A percentile compares a stretch with the other conserved stretches of the same genome.
Conservation (phyloP, 2,329 filamentous ascomycete genomes). For the Paraphaeosphaeria minitans region DNA sequence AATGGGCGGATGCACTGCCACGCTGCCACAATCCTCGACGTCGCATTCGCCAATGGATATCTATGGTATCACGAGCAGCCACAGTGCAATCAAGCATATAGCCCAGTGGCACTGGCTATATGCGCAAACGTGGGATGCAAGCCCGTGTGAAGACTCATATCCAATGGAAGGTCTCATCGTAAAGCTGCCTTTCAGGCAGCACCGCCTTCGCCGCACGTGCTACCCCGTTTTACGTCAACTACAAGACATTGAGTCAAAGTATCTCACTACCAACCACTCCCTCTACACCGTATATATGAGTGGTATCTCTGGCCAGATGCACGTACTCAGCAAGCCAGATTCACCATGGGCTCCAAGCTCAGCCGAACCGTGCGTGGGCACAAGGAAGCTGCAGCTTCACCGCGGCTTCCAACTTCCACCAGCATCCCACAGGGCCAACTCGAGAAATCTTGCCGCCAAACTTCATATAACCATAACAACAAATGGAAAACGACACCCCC, state of each 20-base stretch:
- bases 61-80: not conserved
- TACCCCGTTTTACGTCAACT: conserved; percentile 26
- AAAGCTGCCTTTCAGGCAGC: conserved; percentile 38
- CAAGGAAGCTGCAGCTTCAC: conserved; percentile 25
- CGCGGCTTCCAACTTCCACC: conserved; percentile 14
- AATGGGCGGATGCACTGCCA: not conserved
- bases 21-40: not conserved
- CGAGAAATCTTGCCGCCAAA: conserved; percentile 18
- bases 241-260: conserved; percentile 25
- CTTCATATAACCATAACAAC: not conserved
- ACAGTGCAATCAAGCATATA: not conserved
- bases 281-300: conserved; percentile 11
- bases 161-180: conserved; percentile 25
- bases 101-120: not conserved
- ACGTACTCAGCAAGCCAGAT: not conserved
- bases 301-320: not conserved
- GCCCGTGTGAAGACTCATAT: not conserved
- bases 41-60: not conserved
- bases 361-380: conserved; percentile 28
- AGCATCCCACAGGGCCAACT: conserved; percentile 14
- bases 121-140: conserved; percentile 8
- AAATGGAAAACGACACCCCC: conserved; percentile 3
- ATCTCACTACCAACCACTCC: not conserved
- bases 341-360: conserved; percentile 35
- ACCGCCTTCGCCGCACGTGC: conserved; percentile 15